These are phyloP conservation scores for Gypsophila paniculata DNA, from an alignment of 179 eudicot genomes.

Conservation along the genomic window DNA sequence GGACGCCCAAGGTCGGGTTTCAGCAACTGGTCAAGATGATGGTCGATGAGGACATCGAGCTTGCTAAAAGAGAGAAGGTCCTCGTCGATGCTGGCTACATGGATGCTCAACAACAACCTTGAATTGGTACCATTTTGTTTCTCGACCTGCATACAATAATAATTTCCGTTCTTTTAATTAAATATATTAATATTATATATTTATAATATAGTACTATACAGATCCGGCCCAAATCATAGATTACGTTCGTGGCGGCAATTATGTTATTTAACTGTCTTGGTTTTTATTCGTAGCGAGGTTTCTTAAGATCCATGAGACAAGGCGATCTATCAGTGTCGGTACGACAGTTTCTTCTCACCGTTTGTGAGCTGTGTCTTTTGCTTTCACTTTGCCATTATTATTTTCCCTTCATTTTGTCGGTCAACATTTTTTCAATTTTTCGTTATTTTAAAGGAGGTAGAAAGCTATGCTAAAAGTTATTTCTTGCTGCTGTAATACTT, in stretches of 20 bases:
- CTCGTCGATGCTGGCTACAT: constrained; percentile 42
- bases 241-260: constrained; percentile 6
- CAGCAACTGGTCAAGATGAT: constrained; percentile 96
- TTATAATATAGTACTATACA: constrained; percentile 20
- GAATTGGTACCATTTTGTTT: constrained; percentile 20
- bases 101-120: constrained; percentile 66
- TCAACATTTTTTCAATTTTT: neutral
- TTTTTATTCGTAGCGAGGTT: constrained; percentile 12
- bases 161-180: constrained; percentile 10
- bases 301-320: constrained; percentile 6
- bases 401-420: neutral
- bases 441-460: constrained; percentile 7
- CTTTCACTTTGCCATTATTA: constrained; percentile 18
- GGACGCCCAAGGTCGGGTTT: constrained; percentile 88
- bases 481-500: constrained; percentile 13
- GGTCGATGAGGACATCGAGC: constrained; percentile 86
- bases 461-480: neutral
- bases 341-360: constrained; percentile 9
- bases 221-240: constrained; percentile 21
- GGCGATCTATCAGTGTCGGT: constrained; percentile 18
- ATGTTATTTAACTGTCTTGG: constrained; percentile 21
- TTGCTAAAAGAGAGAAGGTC: constrained; percentile 91
- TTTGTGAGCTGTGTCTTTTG: constrained; percentile 9
- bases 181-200: neutral
- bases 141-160: constrained; percentile 14